A percentile compares a stretch with the other conserved stretches of the same genome.
phyloP scores from a whole-genome alignment of 2,329 filamentous ascomycete genomes.

The Endocalyx cinctus region DNA sequence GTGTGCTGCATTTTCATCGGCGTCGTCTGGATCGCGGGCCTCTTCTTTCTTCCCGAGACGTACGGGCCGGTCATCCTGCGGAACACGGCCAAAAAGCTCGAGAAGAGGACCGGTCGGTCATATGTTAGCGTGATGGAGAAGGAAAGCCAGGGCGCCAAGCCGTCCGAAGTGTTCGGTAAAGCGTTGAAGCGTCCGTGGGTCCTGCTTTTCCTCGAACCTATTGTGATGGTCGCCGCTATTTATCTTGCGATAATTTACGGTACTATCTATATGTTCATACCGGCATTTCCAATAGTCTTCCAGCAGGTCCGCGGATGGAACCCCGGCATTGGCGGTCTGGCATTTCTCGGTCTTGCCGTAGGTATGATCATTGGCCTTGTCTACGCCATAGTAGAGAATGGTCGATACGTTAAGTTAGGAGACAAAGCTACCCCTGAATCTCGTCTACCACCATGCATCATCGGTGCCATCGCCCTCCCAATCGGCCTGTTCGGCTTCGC shows the following conservation, averaged over 20 bases:
- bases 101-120: constrained; percentile 45
- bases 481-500: constrained; percentile 7
- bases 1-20: constrained; percentile 58
- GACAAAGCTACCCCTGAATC: constrained; percentile 2
- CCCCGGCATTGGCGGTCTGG: constrained; percentile 52
- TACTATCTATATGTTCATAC: constrained; percentile 53
- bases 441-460: background rate
- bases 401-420: constrained; percentile 35
- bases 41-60: constrained; percentile 50
- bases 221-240: constrained; percentile 58
- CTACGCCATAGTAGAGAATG: constrained; percentile 50
- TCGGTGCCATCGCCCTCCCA: constrained; percentile 1
- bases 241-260: constrained; percentile 59
- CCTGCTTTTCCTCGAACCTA: constrained; percentile 64
- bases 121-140: constrained; percentile 47
- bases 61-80: constrained; percentile 52
- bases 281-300: constrained; percentile 60
- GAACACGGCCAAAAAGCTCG: constrained; percentile 43
- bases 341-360: constrained; percentile 56
- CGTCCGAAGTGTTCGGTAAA: constrained; percentile 45
- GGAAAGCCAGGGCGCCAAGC: constrained; percentile 28
- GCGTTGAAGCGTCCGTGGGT: constrained; percentile 60
- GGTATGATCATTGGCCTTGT: background rate
- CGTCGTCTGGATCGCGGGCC: constrained; percentile 46
- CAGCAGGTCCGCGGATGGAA: constrained; percentile 52